Evolutionary conservation across 768 basidiomycete genomes (phyloP), one percentile per base, ranked within the genome.

Genomic region (Russula earlei): DNA sequence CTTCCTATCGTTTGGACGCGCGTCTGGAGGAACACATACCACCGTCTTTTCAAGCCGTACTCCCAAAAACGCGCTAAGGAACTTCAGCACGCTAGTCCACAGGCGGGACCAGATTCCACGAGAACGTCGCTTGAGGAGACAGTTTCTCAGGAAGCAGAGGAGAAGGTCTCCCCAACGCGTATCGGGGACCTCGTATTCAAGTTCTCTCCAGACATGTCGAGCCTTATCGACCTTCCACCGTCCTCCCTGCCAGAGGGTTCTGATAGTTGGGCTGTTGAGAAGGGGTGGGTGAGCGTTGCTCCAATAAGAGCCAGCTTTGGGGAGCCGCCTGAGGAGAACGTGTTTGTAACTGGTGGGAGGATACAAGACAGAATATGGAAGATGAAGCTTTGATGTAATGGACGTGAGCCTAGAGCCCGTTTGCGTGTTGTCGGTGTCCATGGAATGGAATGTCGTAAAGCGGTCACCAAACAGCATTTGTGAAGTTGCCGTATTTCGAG

Each of bases 1-100:
- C 68, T 91, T 52, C 79, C 79, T 60, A 77, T 90, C 52, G 78
- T 75, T 62, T 93, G 91, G 88, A 90, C 93, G 11, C 74, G 68
- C 25, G 80, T 93, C 71, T 92, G 88, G 89, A 79, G 87, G 45
- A 95, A 87, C 66, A 78, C 83, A 10, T 95, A 94, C 65, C 85
- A 87, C 4, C 75, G 82, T 52, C 75, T 93, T 52, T 94, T 94
- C 78, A 82, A 82, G 66, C 68, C 72, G 52, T 71, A 68, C 40
- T 40, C 51, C 37, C 45, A 31, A 25, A 29, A 45, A 24, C 60
- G 63, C 31, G 55, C 52, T 14, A 55, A 53, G 36, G 66, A 63
- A 33, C 63, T 54, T 36, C 63, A 62, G 58, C 49, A 34, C 44
- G 62, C 66, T 27, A 60, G 69, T 29, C 71, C 67, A 24, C 62